Percentiles rank a stretch among this genome's conserved stretches.
These are phyloP conservation scores for Cryptococcus hybrid DNA, from an alignment of 1,284 basidiomycete species.

Conservation along the genomic window DNA sequence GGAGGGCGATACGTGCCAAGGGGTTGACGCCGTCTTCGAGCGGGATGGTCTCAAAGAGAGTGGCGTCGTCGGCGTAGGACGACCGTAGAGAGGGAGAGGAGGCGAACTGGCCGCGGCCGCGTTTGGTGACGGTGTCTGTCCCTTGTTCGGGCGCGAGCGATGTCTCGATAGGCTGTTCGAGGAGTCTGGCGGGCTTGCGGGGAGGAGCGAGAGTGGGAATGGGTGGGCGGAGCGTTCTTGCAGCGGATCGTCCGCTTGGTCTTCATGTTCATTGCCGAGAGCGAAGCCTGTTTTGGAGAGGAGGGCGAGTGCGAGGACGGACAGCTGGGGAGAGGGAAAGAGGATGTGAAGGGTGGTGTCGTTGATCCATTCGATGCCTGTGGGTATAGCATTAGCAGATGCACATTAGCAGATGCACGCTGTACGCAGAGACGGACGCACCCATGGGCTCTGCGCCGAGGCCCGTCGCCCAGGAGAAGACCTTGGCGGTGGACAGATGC, in stretches of 20 bases:
- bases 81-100: background rate
- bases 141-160: background rate
- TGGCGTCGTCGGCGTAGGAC: background rate
- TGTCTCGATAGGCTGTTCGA: background rate
- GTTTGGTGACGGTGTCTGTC: conserved; percentile 10
- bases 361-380: conserved; percentile 49
- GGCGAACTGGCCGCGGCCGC: conserved; percentile 37
- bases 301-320: conserved; percentile 36
- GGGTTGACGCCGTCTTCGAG: conserved; percentile 38
- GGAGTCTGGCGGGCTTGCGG: background rate
- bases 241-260: background rate
- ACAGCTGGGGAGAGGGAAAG: conserved; percentile 33
- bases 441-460: conserved; percentile 41
- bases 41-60: conserved; percentile 8
- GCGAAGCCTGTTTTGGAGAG: conserved; percentile 46
- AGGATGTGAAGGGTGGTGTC: conserved; percentile 42
- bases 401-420: background rate
- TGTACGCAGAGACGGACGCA: conserved; percentile 8
- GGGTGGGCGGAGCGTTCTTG: conserved; percentile 38
- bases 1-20: conserved; percentile 34
- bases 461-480: conserved; percentile 40
- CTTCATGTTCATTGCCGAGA: conserved; percentile 24
- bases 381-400: background rate
- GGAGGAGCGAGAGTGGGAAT: conserved; percentile 39
- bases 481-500: conserved; percentile 43